Evolutionary conservation across 1,139 yeast genomes (phyloP).

Genomic region (Blastobotrys serpentis): DNA sequence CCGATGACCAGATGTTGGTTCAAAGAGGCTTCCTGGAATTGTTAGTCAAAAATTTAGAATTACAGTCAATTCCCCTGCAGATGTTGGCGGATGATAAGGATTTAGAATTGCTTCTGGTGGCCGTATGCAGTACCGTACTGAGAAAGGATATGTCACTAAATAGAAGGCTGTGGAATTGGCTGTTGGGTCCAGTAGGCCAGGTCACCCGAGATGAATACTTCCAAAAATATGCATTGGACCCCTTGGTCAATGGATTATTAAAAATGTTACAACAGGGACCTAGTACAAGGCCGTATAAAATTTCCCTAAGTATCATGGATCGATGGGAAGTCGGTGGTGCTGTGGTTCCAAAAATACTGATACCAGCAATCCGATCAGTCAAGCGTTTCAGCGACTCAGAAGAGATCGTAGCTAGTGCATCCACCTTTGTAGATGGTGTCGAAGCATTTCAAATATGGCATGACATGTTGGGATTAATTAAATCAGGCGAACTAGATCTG

Average conservation of each 20-base stretch:
- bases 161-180: constrained; percentile 89
- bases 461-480: constrained; percentile 49
- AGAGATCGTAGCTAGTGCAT: constrained; percentile 58
- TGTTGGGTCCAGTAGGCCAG: constrained; percentile 64
- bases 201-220: constrained; percentile 55
- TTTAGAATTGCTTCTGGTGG: constrained; percentile 54
- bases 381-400: constrained; percentile 26
- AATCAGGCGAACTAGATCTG: constrained; percentile 42
- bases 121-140: constrained; percentile 67
- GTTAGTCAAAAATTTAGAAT: constrained; percentile 62
- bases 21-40: constrained; percentile 90
- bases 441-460: constrained; percentile 80
- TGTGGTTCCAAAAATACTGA: constrained; percentile 66
- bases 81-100: constrained; percentile 51
- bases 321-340: constrained; percentile 88
- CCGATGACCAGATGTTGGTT: constrained; percentile 62
- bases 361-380: constrained; percentile 54
- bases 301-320: constrained; percentile 75
- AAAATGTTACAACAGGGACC: constrained; percentile 44
- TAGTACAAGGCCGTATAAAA: constrained; percentile 55
- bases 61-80: constrained; percentile 59
- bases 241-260: constrained; percentile 54
- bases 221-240: constrained; percentile 50
- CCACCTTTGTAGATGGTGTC: constrained; percentile 76
- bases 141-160: constrained; percentile 91